A percentile compares a stretch with the other conserved stretches of the same genome.
These are phyloP conservation scores for Alternaria incomplexa DNA, from an alignment of 2,329 filamentous ascomycete species.

Conservation along the genomic window DNA sequence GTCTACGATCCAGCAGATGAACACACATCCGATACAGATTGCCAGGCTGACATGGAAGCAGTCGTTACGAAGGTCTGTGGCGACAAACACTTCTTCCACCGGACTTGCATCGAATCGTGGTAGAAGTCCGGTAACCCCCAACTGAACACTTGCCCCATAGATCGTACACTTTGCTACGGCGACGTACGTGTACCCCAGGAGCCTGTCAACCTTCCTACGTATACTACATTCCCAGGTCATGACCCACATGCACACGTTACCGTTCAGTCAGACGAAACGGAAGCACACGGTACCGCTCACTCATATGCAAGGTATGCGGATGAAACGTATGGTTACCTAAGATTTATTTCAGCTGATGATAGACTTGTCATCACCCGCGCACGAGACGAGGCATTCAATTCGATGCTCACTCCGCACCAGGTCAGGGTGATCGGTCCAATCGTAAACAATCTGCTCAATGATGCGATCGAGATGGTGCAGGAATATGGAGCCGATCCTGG, in stretches of 20 bases:
- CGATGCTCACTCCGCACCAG: background rate
- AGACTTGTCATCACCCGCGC: background rate
- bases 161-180: background rate
- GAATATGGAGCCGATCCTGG: too few relatives aligned
- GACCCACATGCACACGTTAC: background rate
- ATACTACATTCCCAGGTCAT: background rate
- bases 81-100: conserved; percentile 1
- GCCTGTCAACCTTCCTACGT: background rate
- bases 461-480: background rate
- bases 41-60: background rate
- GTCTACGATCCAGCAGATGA: background rate
- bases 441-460: background rate
- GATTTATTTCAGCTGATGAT: background rate
- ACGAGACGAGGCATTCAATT: background rate
- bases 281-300: background rate
- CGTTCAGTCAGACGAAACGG: too few relatives aligned
- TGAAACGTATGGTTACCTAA: background rate
- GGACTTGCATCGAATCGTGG: background rate
- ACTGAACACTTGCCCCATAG: conserved; percentile 1
- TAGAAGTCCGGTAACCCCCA: conserved; percentile 20
- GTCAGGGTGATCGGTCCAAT: background rate
- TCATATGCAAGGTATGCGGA: too few relatives aligned
- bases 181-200: background rate
- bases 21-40: background rate
- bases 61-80: background rate